These are phyloP conservation scores for Yarrowia sp. DNA, from an alignment of 805 yeast genomes.

Conservation along the genomic window DNA sequence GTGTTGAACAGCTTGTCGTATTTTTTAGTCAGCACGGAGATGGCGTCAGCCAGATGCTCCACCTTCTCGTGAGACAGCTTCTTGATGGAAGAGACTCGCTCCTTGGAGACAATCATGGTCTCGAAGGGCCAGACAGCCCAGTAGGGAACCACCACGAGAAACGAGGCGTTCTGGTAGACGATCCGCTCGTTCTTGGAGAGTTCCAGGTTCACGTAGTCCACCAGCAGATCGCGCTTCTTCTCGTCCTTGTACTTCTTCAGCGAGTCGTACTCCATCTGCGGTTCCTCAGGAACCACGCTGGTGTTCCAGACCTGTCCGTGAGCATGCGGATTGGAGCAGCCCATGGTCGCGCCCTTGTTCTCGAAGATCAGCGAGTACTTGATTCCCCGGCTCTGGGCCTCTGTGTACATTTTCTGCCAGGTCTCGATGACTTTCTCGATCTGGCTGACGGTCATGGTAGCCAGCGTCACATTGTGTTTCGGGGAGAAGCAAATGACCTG, in stretches of 20 bases:
- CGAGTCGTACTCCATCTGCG: constrained; percentile 53
- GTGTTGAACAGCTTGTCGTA: constrained; percentile 71
- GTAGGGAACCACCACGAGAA: constrained; percentile 68
- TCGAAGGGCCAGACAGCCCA: constrained; percentile 88
- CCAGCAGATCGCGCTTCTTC: constrained; percentile 51
- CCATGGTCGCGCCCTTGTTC: constrained; percentile 78
- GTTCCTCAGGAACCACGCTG: constrained; percentile 64
- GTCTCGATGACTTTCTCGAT: constrained; percentile 53
- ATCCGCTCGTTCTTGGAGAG: constrained; percentile 45
- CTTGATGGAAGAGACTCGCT: constrained; percentile 50
- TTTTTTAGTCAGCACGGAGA: constrained; percentile 55
- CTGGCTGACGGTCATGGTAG: constrained; percentile 52
- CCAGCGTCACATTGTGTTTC: constrained; percentile 62
- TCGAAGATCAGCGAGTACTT: constrained; percentile 68
- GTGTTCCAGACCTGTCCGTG: constrained; percentile 83
- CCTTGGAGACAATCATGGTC: constrained; percentile 59
- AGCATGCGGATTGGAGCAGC: constrained; percentile 79
- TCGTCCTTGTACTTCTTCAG: constrained; percentile 48
- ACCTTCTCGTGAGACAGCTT: constrained; percentile 50
- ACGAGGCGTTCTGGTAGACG: constrained; percentile 59
- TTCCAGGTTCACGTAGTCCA: constrained; percentile 61
- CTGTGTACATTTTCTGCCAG: constrained; percentile 56
- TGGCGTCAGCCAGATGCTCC: constrained; percentile 53
- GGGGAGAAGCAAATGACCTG: constrained; percentile 73
- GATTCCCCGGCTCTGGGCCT: constrained; percentile 46